Conservation (phyloP, 2,329 filamentous ascomycete species). For the Purpureocillium takamizusanense region DNA sequence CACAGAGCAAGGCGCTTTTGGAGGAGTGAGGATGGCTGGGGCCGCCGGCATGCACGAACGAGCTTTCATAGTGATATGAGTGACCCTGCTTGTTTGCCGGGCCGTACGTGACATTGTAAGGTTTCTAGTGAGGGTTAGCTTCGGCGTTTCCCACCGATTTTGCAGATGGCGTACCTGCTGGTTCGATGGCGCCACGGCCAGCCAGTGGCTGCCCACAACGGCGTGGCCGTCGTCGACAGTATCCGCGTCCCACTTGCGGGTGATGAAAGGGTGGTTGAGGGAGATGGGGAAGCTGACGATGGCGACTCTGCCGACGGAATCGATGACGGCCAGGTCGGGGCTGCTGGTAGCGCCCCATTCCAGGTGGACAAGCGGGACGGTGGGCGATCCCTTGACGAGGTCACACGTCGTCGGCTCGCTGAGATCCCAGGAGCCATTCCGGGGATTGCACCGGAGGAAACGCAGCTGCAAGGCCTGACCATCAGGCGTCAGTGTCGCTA, state of each 20-base stretch:
- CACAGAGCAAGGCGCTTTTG: constrained; percentile 66
- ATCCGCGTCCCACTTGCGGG: constrained; percentile 57
- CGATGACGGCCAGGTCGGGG: constrained; percentile 75
- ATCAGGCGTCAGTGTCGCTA: constrained; percentile 71
- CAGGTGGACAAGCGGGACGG: constrained; percentile 66
- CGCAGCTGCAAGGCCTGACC: constrained; percentile 63
- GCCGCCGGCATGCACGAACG: constrained; percentile 55
- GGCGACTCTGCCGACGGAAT: constrained; percentile 67
- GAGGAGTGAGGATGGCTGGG: constrained; percentile 63
- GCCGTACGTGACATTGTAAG: constrained; percentile 41
- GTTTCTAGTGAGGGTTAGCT: constrained; percentile 17
- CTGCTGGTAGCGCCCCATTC: constrained; percentile 67
- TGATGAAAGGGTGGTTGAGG: constrained; percentile 61
- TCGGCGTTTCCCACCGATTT: neutral
- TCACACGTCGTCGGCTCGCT: constrained; percentile 59
- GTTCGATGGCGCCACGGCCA: constrained; percentile 47
- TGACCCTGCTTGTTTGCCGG: constrained; percentile 54
- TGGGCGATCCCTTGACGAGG: constrained; percentile 52
- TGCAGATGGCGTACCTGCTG: constrained; percentile 21
- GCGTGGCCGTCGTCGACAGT: constrained; percentile 64
- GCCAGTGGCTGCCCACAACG: constrained; percentile 81
- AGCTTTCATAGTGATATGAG: constrained; percentile 62
- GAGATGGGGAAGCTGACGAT: constrained; percentile 64
- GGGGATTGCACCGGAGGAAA: constrained; percentile 59
- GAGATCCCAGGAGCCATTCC: constrained; percentile 66